Base-by-base conservation (phyloP, 768 basidiomycete genomes). In the Tylopilus balloui region DNA sequence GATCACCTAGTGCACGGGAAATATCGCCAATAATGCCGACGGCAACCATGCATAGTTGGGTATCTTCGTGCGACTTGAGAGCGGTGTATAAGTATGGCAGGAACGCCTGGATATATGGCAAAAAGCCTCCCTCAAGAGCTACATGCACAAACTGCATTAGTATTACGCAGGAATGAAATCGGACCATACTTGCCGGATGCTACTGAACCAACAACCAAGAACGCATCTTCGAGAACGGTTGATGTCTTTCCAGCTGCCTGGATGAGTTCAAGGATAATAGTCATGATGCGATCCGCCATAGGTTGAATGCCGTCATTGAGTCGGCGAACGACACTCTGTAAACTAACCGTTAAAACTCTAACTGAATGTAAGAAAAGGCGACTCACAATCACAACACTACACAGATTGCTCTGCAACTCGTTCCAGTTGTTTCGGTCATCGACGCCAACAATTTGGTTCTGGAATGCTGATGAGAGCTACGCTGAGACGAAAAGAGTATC, bases 351-450 rank as follows among this genome's bases (percentile, higher is more conserved):
- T 25, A 55, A 45, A 23, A 32, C 23, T 0, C 31, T 10, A 42
- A 24, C 17, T 24, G 29, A 19, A 29, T 12, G 19, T 13, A 7
- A 19, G 39, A 42, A 12, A 24, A 6, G 7, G 35, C 6, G 35
- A 73, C 88, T 64, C 62, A 92, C 91, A 47, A 91, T 88, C 45
- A 90, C 76, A 40, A 96, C 88, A 56, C 86, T 84, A 67, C 93
- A 96, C 58, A 97, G 78, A 71, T 95, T 96, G 70, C 91, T 86
- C 67, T 96, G 94, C 21, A 99, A 77, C 66, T 99, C 95, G 63
- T 96, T 96, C 93, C 95, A 96, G 73, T 96, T 99, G 70, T 93
- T 94, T 54, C 91, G 84, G 63, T 99, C 96, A 68, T 99, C 96
- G 15, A 84, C 76, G 37, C 96, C 96, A 32, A 99, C 75, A 49